Base-by-base conservation (phyloP, 768 basidiomycete species). In the Hypsizygus marmoreus region DNA sequence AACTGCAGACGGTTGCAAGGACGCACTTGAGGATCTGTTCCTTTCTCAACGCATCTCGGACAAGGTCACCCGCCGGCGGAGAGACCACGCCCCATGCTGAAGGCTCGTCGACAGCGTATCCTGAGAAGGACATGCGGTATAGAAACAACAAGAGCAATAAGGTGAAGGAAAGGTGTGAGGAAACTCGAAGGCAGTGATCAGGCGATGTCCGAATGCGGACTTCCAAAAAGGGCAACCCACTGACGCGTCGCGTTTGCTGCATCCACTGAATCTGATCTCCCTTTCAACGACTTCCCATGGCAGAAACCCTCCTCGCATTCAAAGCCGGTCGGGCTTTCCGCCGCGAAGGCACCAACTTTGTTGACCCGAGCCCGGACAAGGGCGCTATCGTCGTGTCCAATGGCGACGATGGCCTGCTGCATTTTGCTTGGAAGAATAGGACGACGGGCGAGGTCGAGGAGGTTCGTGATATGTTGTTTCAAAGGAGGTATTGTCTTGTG, bases 401-500 rank as follows among this genome's bases (percentile, higher is more conserved):
- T 47, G 82, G 79, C 30, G 88, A 90, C 0, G 90, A 92, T 53
- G 87, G 81, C 4, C 71, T 91, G 38, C 62, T 91, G 49, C 90
- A 86, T 63, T 88, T 92, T 54, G 70, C 79, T 42, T 92, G 90
- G 90, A 87, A 82, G 69, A 82, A 89, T 61, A 72, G 89, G 56
- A 70, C 70, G 10, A 84, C 81, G 2, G 75, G 79, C 34, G 66
- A 66, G 11, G 64, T 76, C 7, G 84, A 84, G 55, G 89, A 91
- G 70, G 87, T 84, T 30, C 14, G 69, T 56, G 19, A 4, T 4
- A 6, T 41, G n/a, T 16, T 42, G 37, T 47, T 40, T 30, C 45
- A 13, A 4, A 22, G 12, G 7, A 36, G 8, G 2, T 48, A 1
- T 32, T 20, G 13, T 34, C 29, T 40, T 45, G 12, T 38, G 28